Percentiles rank a stretch among this genome's conserved stretches.
Evolutionary conservation across 129 eudicot genomes (phyloP).

Genomic region (Oenanthe sinensis): DNA sequence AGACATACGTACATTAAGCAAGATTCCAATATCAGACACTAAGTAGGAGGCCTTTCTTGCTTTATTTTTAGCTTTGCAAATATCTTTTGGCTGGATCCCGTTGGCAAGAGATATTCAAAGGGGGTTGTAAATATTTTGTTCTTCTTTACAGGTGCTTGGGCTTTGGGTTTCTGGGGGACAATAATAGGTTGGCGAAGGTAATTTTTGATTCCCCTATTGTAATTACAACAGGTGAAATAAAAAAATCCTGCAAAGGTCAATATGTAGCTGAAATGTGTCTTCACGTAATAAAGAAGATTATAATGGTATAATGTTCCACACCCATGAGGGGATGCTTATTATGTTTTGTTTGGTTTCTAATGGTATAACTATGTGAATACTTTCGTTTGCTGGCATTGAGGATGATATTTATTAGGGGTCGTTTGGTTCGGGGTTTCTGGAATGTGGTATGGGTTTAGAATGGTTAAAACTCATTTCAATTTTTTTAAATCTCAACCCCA

Average conservation of each 20-base stretch:
- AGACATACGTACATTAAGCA: neutral
- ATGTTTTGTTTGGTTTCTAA: neutral
- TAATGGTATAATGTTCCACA: neutral
- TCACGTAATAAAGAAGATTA: neutral
- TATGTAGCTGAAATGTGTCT: neutral
- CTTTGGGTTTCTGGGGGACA: neutral
- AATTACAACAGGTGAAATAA: neutral
- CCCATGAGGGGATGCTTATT: no score
- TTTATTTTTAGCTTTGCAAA: slow-evolving; percentile 17
- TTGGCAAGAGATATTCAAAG: slow-evolving; percentile 4
- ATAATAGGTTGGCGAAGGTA: slow-evolving; percentile 10
- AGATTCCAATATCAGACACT: slow-evolving; percentile 25
- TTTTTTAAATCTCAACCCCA: no score
- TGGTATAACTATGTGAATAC: no score
- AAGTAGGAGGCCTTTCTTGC: slow-evolving; percentile 11
- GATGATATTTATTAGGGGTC: no score
- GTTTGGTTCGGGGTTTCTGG: no score
- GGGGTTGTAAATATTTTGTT: slow-evolving; percentile 19
- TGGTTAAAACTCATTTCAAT: no score
- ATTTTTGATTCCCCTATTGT: neutral
- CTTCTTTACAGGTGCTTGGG: neutral
- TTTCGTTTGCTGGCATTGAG: no score
- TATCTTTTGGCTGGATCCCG: slow-evolving; percentile 19
- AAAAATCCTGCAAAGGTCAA: neutral
- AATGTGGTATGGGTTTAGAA: no score